phyloP scores from a whole-genome alignment of 163 green algal genomes.

The Scenedesmus sp. region DNA sequence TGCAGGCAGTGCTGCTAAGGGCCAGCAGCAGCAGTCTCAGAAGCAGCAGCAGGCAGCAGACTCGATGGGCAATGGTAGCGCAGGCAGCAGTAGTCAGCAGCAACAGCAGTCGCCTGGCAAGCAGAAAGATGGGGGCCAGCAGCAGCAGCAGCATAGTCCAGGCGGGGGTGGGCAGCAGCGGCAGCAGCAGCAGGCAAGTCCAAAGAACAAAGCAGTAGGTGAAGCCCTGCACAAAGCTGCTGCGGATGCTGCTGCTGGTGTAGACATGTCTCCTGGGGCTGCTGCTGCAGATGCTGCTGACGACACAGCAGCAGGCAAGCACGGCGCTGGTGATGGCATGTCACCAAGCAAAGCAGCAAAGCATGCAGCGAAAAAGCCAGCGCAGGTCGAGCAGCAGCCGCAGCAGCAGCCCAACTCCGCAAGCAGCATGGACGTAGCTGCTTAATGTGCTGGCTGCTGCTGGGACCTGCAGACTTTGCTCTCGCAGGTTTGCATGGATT shows the following conservation, averaged over 20 bases:
- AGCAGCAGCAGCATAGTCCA: neutral
- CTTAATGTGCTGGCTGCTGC: neutral
- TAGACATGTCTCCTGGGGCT: slow-evolving; percentile 4
- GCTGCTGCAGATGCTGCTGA: neutral
- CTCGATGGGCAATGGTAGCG: neutral
- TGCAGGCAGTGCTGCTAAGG: neutral
- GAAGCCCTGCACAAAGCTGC: neutral
- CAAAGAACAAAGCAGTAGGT: neutral
- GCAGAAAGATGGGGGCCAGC: neutral
- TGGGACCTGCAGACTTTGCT: neutral
- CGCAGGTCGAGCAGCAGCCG: neutral
- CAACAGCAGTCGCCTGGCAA: neutral
- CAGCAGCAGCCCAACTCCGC: slow-evolving; percentile 25
- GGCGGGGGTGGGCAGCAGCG: neutral
- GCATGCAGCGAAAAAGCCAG: slow-evolving; percentile 4
- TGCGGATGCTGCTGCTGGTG: slow-evolving; percentile 21
- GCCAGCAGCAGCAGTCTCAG: slow-evolving; percentile 30
- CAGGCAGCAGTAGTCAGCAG: neutral
- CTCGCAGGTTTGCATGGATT: neutral
- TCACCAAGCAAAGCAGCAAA: slow-evolving; percentile 4
- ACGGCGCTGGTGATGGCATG: neutral
- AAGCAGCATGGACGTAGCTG: slow-evolving; percentile 21
- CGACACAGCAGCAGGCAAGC: neutral
- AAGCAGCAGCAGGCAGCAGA: neutral
- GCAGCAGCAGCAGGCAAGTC: neutral